Evolutionary conservation across 345 rosid species (phyloP).

Genomic region (Syzygium jambos): DNA sequence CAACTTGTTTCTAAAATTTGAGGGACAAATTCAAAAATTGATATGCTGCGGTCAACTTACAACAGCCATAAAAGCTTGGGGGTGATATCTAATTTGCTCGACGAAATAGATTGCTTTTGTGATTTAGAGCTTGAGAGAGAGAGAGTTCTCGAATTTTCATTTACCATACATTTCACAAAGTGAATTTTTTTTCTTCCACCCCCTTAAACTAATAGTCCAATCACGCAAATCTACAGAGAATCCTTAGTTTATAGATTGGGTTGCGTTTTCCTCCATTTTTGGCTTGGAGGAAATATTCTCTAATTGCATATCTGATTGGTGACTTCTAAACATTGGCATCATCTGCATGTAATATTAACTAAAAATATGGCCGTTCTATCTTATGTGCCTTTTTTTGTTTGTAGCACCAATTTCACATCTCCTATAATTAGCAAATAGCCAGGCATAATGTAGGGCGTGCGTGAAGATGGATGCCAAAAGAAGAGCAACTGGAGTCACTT

Average conservation of each 20-base stretch:
- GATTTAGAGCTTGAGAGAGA: not conserved
- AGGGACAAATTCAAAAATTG: not conserved
- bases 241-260: not conserved
- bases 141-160: not conserved
- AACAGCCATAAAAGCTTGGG: not conserved
- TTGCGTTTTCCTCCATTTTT: not conserved
- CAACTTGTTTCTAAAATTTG: not conserved
- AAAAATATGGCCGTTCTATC: not conserved
- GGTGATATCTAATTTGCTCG: not conserved
- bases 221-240: not conserved
- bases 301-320: not conserved
- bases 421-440: not conserved
- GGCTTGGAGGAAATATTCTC: not conserved
- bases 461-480: not conserved
- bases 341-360: not conserved
- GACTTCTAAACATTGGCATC: not conserved
- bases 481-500: not conserved
- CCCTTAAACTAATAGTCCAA: not conserved
- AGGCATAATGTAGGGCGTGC: not conserved
- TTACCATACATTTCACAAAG: not conserved
- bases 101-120: not conserved
- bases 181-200: not conserved
- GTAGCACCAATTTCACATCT: not conserved
- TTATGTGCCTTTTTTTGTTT: not conserved
- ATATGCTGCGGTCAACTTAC: not conserved